Evolutionary conservation across 257 asterid genomes (phyloP), one percentile per base, ranked within the genome.

Genomic region (Solanum clarkiae): DNA sequence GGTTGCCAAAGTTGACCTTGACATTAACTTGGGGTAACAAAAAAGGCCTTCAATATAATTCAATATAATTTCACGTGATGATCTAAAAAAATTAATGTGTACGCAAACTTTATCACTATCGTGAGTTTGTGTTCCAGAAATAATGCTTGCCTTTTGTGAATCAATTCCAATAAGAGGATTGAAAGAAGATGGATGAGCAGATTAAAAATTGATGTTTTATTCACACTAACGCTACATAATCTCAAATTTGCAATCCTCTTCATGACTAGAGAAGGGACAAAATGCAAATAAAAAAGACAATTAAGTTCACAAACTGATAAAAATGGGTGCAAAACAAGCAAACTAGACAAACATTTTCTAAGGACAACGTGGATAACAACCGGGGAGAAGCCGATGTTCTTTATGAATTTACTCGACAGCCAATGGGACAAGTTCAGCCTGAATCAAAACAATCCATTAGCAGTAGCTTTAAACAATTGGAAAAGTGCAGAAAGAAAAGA

Each of bases 341-440:
- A 71, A 20, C 57, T 74, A 22, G 81, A 74, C 82, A 75, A 49
- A 49, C 62, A 47, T 14, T 24, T 75, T 49, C 62, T 13, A 51
- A 69, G 36, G 24, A 51, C 62, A 75, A 75, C 24, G 44, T 24
- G 82, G 62, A 75, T 75, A 75, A 75, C 82, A 75, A 49, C 55
- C 13, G 49, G 13, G 22, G 36, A 72, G 57, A 74, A n/a, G 29
- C 53, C 80, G 18, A 53, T 70, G 16, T 69, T 70, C 81, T 74
- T 55, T 84, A n/a, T 29, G 62, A 62, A 26, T 18, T 86, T 80
- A 94, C 91, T 95, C 99, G 63, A 49, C 91, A 75, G 99, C 97
- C 90, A 80, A 44, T 42, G 98, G 99, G 80, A 95, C 99, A 77
- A 94, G 91, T 85, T 92, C 96, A 57, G 99, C 99, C 97, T 95